Evolutionary conservation across 306 rosid genomes (phyloP), one percentile per base, ranked within the genome.

Genomic region (Cercis canadensis): DNA sequence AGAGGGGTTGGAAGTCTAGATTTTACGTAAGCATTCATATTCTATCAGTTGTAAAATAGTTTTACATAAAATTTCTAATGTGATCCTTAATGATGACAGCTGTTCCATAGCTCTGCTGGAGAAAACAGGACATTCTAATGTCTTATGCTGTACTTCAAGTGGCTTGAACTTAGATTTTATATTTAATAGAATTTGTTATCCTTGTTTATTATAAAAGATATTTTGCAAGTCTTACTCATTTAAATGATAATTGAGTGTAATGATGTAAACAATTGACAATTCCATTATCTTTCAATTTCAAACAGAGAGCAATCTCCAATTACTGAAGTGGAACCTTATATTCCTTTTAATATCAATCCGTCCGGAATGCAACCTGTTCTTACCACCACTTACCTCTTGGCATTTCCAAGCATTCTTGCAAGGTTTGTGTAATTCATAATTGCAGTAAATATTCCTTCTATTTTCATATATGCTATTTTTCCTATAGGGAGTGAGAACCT

Each of bases 301-400:
- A 65, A 75, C 92, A 89, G 99, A 77, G 96, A 89, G 82, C 95
- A 94, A 77, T 94, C 96, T 3, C 96, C 95, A 39, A 73, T 91
- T 49, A 94, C 99, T 62, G 99, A 94, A 83, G 99, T 94, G 75
- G 97, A 94, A 85, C 99, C 97, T 15, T 94, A 94, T 78, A 91
- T 94, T 67, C 97, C 99, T 54, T 94, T 94, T 83, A 94, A 90
- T 75, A 91, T 94, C 53, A 94, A 94, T 79, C 99, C 99, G 8
- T 77, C 97, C 40, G 97, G 99, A 80, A 94, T 94, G 99, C 99
- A 94, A 58, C 99, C 99, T 69, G 88, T 94, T 80, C 97, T 94
- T 60, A 94, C 97, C 34, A 85, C 99, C 77, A 81, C 94, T 58
- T 94, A 94, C 86, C 97, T 94, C 75, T 84, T 94, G 88, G 97